phyloP scores from a whole-genome alignment of 2,329 filamentous ascomycete species.

The Diaporthe longicolla region DNA sequence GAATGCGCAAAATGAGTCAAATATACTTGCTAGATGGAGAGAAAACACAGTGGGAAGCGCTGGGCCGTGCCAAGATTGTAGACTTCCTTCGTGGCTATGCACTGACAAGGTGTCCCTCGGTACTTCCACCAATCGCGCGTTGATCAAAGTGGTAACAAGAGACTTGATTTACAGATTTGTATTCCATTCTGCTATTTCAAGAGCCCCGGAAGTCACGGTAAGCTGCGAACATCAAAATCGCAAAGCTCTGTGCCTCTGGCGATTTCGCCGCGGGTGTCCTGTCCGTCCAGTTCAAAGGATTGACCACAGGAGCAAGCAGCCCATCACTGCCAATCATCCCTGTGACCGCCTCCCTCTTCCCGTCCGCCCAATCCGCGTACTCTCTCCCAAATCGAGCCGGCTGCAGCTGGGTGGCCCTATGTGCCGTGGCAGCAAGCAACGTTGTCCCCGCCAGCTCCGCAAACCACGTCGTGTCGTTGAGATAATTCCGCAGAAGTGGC shows the following conservation, averaged over 20 bases:
- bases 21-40: no score
- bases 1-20: not conserved
- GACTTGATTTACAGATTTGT: rapidly evolving
- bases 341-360: not conserved
- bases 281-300: not conserved
- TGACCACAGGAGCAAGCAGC: not conserved
- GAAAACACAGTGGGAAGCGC: no score
- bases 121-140: not conserved
- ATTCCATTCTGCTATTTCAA: no score
- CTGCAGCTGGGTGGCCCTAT: not conserved
- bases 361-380: not conserved
- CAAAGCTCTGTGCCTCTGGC: slow-evolving; percentile 20
- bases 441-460: not conserved
- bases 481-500: slow-evolving; percentile 8
- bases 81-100: not conserved
- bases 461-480: slow-evolving; percentile 9
- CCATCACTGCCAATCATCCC: not conserved
- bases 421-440: not conserved
- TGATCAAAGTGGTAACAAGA: no score
- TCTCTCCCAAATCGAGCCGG: not conserved
- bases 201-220: not conserved
- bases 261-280: not conserved
- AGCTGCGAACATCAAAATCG: not conserved
- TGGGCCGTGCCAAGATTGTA: not conserved
- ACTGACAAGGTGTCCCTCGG: not conserved